phyloP scores from a whole-genome alignment of 176 grass and related monocot genomes.

The Lolium rigidum region DNA sequence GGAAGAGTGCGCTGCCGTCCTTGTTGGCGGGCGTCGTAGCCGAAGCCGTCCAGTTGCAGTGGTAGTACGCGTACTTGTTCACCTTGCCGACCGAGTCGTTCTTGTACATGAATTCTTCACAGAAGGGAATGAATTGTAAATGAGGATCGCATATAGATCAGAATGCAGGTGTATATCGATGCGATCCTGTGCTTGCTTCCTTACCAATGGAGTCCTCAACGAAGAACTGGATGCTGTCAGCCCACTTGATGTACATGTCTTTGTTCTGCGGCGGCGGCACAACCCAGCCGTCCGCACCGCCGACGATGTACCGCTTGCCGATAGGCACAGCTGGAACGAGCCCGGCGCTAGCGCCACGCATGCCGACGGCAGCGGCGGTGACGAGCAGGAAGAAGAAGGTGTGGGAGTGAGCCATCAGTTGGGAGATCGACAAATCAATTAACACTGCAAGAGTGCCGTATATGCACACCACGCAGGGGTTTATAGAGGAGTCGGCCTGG shows the following conservation, averaged over 20 bases:
- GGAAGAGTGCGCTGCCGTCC: conserved; percentile 56
- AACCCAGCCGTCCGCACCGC: conserved; percentile 48
- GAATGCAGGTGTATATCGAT: not conserved
- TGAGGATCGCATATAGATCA: not conserved
- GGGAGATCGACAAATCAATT: not conserved
- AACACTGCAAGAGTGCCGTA: not conserved
- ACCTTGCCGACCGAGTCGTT: conserved; percentile 61
- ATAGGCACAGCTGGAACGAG: not conserved
- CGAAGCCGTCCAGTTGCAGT: conserved; percentile 52
- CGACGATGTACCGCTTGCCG: conserved; percentile 45
- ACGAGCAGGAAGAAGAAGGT: not conserved
- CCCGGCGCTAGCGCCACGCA: not conserved
- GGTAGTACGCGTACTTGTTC: conserved; percentile 61
- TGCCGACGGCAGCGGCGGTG: not conserved
- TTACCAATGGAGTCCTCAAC: conserved; percentile 59
- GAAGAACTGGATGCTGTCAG: conserved; percentile 46
- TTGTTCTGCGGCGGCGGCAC: conserved; percentile 32
- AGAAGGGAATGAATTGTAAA: not conserved
- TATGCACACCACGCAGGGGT: not conserved
- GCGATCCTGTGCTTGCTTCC: not conserved
- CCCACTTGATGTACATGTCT: conserved; percentile 59
- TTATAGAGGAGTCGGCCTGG: not conserved
- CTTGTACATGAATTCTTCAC: conserved; percentile 63
- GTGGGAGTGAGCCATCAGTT: not conserved
- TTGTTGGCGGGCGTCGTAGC: conserved; percentile 8